These are phyloP conservation scores for Alternaria alternata DNA, from an alignment of 2,329 filamentous ascomycete species.

Conservation along the genomic window DNA sequence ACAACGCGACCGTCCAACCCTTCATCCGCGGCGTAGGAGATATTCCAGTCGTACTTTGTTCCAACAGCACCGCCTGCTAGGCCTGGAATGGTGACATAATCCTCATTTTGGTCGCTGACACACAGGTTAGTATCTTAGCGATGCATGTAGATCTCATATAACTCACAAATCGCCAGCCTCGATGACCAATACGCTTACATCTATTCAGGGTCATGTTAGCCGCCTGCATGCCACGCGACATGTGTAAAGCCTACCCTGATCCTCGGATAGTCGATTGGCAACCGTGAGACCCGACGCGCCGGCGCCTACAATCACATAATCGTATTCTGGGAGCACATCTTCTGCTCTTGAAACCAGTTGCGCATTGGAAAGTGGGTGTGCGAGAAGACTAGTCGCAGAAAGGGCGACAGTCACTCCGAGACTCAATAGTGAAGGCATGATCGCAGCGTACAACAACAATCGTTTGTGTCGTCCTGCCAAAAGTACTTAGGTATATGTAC, in stretches of 20 bases:
- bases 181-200: conserved; percentile 31
- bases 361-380: conserved; percentile 29
- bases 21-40: conserved; percentile 23
- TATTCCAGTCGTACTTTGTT: conserved; percentile 40
- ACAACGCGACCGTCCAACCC: conserved; percentile 22
- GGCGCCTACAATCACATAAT: conserved; percentile 40
- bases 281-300: conserved; percentile 39
- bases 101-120: conserved; percentile 30
- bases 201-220: conserved; percentile 12
- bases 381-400: conserved; percentile 19
- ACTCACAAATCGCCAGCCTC: conserved; percentile 35
- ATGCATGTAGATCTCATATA: not conserved
- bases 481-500: conserved; percentile 4
- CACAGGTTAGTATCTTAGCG: conserved; percentile 7
- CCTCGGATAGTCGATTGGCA: conserved; percentile 39
- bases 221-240: not conserved
- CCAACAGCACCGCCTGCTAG: conserved; percentile 34
- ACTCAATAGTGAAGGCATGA: conserved; percentile 19
- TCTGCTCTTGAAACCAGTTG: conserved; percentile 20
- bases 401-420: conserved; percentile 21
- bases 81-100: conserved; percentile 33
- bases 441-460: not conserved
- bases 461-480: not conserved
- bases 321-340: conserved; percentile 27
- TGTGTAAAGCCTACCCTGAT: conserved; percentile 18